Evolutionary conservation across 140 eudicot species (phyloP).

Genomic region (Bidens hawaiensis): DNA sequence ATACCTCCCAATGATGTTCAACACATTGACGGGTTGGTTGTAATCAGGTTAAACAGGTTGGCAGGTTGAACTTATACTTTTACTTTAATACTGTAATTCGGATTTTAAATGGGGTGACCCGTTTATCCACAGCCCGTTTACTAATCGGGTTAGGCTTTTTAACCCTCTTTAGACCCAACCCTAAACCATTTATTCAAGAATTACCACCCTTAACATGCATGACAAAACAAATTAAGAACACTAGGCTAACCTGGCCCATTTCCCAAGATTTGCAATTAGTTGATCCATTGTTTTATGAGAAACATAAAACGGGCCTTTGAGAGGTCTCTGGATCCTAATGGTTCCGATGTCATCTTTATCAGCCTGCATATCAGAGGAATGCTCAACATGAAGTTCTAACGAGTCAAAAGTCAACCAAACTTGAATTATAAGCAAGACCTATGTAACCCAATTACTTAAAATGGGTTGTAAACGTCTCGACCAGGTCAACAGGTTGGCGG

Average conservation of each 20-base stretch:
- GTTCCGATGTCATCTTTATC: conserved; percentile 93
- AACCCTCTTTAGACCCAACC: not conserved
- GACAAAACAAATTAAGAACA: conserved; percentile 31
- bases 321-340: conserved; percentile 83
- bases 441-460: too few species aligned
- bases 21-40: too few species aligned
- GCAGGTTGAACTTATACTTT: not conserved
- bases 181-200: not conserved
- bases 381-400: not conserved
- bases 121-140: not conserved
- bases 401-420: too few species aligned
- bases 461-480: too few species aligned
- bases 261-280: conserved; percentile 93
- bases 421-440: too few species aligned
- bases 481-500: too few species aligned
- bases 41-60: too few species aligned
- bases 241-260: conserved; percentile 91
- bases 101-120: not conserved
- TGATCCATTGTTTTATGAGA: conserved; percentile 85
- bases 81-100: too few species aligned
- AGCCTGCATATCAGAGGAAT: conserved; percentile 48
- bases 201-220: too few species aligned
- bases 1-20: too few species aligned
- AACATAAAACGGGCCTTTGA: conserved; percentile 96
- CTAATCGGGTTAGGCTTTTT: too few species aligned